Evolutionary conservation across 208 protist species (phyloP), one percentile per base, ranked within the genome.

Genomic region (Leptomonas seymouri): DNA sequence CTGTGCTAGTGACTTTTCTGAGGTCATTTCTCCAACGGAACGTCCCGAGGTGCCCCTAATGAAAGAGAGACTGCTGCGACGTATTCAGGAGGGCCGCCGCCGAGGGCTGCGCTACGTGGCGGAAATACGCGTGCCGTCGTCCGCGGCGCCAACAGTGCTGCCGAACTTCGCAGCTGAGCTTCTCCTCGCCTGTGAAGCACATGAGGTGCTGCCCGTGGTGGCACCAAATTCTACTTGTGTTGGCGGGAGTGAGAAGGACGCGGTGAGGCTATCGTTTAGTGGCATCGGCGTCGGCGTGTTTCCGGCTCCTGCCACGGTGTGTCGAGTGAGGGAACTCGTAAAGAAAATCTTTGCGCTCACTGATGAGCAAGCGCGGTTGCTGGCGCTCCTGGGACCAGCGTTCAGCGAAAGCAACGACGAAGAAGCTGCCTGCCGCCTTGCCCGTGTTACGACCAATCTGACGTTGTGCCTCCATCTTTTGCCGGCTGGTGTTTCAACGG

Each of bases 231-330:
- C 30, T 25, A 20, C 21, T 59, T 34, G 34, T 9, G 3, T 39
- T 12, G 46, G 59, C 21, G 56, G 34, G 2, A 21, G 23, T 14
- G 51, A 27, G 15, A 31, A 30, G 0, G 25, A 54, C 25, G 25
- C 9, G 7, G 28, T 77, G 39, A 63, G 31, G 6, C 42, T 77
- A 23, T 77, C 71, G 4, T 77, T 77, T 21, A 60, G 71, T 50
- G 71, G 71, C n/a, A 67, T 71, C 36, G 41, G 57, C 28, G 55
- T 66, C 15, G 71, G 71, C 18, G 34, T 77, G 12, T 71, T 77
- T 16, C 71, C 71, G 5, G 56, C 58, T 0, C 41, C 71, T 8
- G 50, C 63, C 16, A 77, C 71, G 0, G 25, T 69, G 12, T 25
- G 16, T 27, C 49, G 39, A n/a, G 23, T 69, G 25, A 31, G 27